A percentile compares a stretch with the other conserved stretches of the same genome.
These are phyloP conservation scores for Nigrospora osmanthi DNA, from an alignment of 2,329 filamentous ascomycete species.

Conservation along the genomic window DNA sequence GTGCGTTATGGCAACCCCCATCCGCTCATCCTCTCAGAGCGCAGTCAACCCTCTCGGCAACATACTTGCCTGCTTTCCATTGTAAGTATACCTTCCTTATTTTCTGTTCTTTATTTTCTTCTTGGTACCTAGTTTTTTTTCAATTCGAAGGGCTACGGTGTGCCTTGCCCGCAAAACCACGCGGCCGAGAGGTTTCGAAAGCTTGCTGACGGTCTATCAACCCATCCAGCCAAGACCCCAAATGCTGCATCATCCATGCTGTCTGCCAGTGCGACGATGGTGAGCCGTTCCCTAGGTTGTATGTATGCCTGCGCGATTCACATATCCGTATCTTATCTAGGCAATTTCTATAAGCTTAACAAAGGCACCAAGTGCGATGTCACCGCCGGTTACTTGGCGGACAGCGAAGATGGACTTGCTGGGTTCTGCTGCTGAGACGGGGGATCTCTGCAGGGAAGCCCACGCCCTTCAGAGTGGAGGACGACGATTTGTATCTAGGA, in stretches of 20 bases:
- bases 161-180: no score
- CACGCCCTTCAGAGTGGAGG: background rate
- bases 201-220: no score
- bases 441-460: background rate
- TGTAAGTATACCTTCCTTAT: no score
- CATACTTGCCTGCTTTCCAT: no score
- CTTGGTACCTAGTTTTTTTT: no score
- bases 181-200: no score
- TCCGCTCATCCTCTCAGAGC: no score
- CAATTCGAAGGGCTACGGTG: no score
- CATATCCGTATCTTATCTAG: background rate
- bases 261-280: constrained; percentile 1
- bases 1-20: no score
- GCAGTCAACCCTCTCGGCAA: no score
- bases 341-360: background rate
- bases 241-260: background rate
- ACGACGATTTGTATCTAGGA: background rate
- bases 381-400: background rate
- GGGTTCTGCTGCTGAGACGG: background rate
- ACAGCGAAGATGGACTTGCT: background rate
- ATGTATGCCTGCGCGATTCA: background rate
- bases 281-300: background rate
- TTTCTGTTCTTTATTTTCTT: no score
- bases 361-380: background rate
- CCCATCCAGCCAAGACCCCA: background rate